A percentile compares a stretch with the other conserved stretches of the same genome.
Evolutionary conservation across 2,329 filamentous ascomycete species (phyloP).

Genomic region (Aspergillus sp.): DNA sequence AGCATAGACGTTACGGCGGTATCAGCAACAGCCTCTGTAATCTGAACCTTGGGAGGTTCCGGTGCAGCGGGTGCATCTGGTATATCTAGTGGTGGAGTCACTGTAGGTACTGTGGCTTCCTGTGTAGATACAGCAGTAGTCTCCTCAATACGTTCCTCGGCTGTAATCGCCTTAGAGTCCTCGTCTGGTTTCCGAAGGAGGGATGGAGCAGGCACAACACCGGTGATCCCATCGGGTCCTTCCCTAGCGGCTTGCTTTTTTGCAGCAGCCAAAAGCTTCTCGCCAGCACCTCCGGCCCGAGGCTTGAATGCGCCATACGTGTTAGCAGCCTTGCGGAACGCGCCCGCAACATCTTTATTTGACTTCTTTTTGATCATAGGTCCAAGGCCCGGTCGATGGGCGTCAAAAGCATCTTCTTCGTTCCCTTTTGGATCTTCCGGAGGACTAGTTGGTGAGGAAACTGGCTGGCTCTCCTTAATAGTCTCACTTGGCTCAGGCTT

Average conservation of each 20-base stretch:
- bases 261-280: constrained; percentile 65
- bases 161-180: constrained; percentile 27
- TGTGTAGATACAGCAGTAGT: constrained; percentile 21
- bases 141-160: constrained; percentile 33
- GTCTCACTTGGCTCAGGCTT: constrained; percentile 11
- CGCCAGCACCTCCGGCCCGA: constrained; percentile 79
- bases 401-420: constrained; percentile 51
- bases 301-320: constrained; percentile 78
- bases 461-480: constrained; percentile 8
- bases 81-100: not conserved
- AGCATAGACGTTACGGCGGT: constrained; percentile 28
- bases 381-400: constrained; percentile 72
- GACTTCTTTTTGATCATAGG: constrained; percentile 88
- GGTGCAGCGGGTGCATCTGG: constrained; percentile 10
- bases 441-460: constrained; percentile 15
- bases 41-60: constrained; percentile 38
- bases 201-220: constrained; percentile 77
- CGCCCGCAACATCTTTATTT: constrained; percentile 68
- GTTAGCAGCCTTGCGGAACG: constrained; percentile 77
- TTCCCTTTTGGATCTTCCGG: constrained; percentile 16
- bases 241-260: constrained; percentile 57
- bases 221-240: constrained; percentile 84
- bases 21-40: constrained; percentile 36
- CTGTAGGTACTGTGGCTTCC: constrained; percentile 11
- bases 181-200: constrained; percentile 46